A percentile compares a stretch with the other conserved stretches of the same genome.
These are phyloP conservation scores for Cyclotella atomus DNA, from an alignment of 108 stramenopile genomes.

Conservation along the genomic window DNA sequence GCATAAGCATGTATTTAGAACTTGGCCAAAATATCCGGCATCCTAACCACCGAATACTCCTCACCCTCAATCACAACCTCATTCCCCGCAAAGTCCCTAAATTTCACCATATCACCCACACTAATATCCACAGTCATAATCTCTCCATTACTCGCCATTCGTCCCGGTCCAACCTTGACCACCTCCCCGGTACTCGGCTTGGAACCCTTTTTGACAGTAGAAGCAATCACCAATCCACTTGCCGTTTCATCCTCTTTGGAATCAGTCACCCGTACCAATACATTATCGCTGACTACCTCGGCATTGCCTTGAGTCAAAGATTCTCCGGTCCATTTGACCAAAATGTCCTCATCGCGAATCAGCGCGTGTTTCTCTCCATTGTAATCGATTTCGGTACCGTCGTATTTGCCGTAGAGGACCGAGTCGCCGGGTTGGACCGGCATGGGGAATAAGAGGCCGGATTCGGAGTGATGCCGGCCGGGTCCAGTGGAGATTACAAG, in stretches of 20 bases:
- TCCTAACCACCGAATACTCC: conserved; percentile 85
- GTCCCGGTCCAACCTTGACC: conserved; percentile 88
- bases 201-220: conserved; percentile 48
- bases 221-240: conserved; percentile 75
- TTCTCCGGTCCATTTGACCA: conserved; percentile 81
- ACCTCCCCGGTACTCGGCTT: conserved; percentile 81
- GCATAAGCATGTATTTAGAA: too few species aligned
- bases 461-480: conserved; percentile 79
- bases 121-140: conserved; percentile 84
- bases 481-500: conserved; percentile 77
- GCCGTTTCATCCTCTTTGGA: conserved; percentile 65
- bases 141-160: conserved; percentile 79
- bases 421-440: conserved; percentile 76
- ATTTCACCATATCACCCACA: conserved; percentile 82
- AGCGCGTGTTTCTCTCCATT: conserved; percentile 77
- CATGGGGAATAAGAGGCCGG: conserved; percentile 73
- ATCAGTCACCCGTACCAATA: conserved; percentile 74
- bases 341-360: conserved; percentile 87
- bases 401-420: conserved; percentile 90
- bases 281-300: conserved; percentile 76
- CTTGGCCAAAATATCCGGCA: conserved; percentile 85
- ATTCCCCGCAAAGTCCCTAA: conserved; percentile 87
- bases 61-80: conserved; percentile 81
- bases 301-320: conserved; percentile 62
- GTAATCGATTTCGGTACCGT: conserved; percentile 88